A percentile compares a stretch with the other conserved stretches of the same genome.
Evolutionary conservation across 2,329 filamentous ascomycete genomes (phyloP).

Genomic region (Harringtonia lauricola): DNA sequence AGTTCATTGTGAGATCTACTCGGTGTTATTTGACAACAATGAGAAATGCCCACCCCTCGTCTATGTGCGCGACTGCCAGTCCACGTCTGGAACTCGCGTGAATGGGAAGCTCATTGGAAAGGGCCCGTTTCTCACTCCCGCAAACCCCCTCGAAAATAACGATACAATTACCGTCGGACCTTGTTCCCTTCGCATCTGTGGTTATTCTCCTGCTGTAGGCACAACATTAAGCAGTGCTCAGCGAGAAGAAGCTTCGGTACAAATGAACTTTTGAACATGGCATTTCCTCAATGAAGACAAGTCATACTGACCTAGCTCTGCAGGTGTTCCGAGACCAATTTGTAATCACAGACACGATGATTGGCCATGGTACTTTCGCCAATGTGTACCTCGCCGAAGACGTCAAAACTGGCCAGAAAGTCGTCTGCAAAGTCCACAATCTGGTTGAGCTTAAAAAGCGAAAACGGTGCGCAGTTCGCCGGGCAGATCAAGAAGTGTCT

Average conservation of each 20-base stretch:
- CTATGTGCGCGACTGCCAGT: constrained; percentile 45
- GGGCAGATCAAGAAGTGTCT: constrained; percentile 36
- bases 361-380: constrained; percentile 43
- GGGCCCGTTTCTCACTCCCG: constrained; percentile 24
- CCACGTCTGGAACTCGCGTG: constrained; percentile 41
- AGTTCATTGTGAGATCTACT: constrained; percentile 44
- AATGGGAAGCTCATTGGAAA: constrained; percentile 33
- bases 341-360: constrained; percentile 32
- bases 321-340: constrained; percentile 37
- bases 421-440: constrained; percentile 59
- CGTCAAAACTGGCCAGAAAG: constrained; percentile 38
- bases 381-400: constrained; percentile 44
- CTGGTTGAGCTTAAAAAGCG: constrained; percentile 23
- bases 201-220: constrained; percentile 10
- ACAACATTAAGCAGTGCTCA: constrained; percentile 16
- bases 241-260: constrained; percentile 23
- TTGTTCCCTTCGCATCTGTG: constrained; percentile 23
- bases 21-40: constrained; percentile 34
- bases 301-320: constrained; percentile 9
- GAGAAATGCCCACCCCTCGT: constrained; percentile 20
- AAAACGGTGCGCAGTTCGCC: constrained; percentile 18
- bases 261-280: neutral
- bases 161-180: constrained; percentile 33
- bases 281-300: neutral
- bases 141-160: constrained; percentile 37